A percentile compares a stretch with the other conserved stretches of the same genome.
Evolutionary conservation across 2,329 filamentous ascomycete species (phyloP).

Genomic region (Sarocladium strictum): DNA sequence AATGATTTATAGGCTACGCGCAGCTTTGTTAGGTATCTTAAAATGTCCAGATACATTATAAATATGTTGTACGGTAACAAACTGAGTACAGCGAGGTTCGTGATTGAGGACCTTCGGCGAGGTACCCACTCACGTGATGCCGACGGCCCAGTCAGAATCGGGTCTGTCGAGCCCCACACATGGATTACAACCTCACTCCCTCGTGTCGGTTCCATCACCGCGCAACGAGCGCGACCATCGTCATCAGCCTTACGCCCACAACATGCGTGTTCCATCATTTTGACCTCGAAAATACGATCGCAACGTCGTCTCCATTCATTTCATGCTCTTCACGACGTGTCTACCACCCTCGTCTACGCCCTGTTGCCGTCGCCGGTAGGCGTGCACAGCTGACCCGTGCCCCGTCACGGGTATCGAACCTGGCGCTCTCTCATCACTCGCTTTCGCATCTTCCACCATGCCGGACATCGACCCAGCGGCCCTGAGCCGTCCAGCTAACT

Average conservation of each 20-base stretch:
- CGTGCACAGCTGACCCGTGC: neutral
- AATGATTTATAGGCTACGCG: too few species aligned
- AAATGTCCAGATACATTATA: too few species aligned
- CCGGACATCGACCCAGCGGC: constrained; percentile 67
- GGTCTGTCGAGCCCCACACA: too few species aligned
- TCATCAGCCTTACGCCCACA: constrained; percentile 35
- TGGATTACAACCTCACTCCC: constrained; percentile 27
- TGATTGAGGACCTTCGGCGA: too few species aligned
- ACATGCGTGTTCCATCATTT: constrained; percentile 38
- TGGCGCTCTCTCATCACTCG: neutral
- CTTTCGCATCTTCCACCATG: constrained; percentile 35
- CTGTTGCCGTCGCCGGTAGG: constrained; percentile 22
- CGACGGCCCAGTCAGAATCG: too few species aligned
- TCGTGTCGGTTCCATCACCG: constrained; percentile 13
- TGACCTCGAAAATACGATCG: constrained; percentile 36
- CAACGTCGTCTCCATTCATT: constrained; percentile 29
- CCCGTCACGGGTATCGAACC: neutral
- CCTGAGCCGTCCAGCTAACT: constrained; percentile 54
- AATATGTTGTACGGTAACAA: too few species aligned
- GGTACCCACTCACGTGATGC: too few species aligned
- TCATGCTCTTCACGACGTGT: constrained; percentile 37
- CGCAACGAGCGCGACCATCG: constrained; percentile 19
- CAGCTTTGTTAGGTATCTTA: too few species aligned
- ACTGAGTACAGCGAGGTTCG: too few species aligned
- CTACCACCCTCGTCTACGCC: constrained; percentile 39